Percentiles rank a stretch among this genome's conserved stretches.
Conservation (phyloP, 2,329 filamentous ascomycete genomes). For the Cladosporium oxysporum region DNA sequence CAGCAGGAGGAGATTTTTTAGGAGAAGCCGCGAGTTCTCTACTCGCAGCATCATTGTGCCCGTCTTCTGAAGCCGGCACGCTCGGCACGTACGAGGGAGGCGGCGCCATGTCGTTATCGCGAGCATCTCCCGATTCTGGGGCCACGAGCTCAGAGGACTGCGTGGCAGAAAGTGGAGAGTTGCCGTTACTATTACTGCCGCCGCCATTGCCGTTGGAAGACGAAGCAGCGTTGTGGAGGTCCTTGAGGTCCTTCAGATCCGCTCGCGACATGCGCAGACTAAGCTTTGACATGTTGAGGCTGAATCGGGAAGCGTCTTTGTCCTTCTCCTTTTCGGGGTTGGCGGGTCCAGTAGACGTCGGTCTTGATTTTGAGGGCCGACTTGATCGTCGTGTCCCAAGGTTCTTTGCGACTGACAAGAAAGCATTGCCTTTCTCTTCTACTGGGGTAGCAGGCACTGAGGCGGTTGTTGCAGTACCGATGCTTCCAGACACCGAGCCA, state of each 20-base stretch:
- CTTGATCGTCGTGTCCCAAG: conserved; percentile 34
- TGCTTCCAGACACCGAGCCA: conserved; percentile 31
- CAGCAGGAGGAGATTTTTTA: conserved; percentile 22
- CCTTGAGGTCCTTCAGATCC: conserved; percentile 12
- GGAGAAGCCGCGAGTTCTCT: conserved; percentile 4
- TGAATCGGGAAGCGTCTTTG: conserved; percentile 36
- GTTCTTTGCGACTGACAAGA: conserved; percentile 35
- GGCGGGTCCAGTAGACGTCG: conserved; percentile 38
- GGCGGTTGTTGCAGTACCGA: conserved; percentile 25
- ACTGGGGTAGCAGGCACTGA: conserved; percentile 44
- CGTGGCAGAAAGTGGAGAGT: conserved; percentile 5
- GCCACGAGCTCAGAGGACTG: conserved; percentile 21
- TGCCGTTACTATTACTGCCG: conserved; percentile 5
- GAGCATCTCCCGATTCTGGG: conserved; percentile 13
- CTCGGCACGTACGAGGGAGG: conserved; percentile 17
- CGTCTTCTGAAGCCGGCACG: conserved; percentile 17
- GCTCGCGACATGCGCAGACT: conserved; percentile 38
- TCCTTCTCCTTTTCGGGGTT: conserved; percentile 11
- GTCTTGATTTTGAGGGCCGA: conserved; percentile 40
- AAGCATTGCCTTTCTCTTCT: conserved; percentile 41
- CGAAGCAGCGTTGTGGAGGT: not conserved
- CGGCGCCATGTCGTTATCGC: not conserved
- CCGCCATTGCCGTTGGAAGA: not conserved
- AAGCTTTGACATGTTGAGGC: conserved; percentile 45
- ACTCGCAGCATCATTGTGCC: conserved; percentile 5